A percentile compares a stretch with the other conserved stretches of the same genome.
phyloP scores from a whole-genome alignment of 805 yeast species.

The Ogataea angusta region DNA sequence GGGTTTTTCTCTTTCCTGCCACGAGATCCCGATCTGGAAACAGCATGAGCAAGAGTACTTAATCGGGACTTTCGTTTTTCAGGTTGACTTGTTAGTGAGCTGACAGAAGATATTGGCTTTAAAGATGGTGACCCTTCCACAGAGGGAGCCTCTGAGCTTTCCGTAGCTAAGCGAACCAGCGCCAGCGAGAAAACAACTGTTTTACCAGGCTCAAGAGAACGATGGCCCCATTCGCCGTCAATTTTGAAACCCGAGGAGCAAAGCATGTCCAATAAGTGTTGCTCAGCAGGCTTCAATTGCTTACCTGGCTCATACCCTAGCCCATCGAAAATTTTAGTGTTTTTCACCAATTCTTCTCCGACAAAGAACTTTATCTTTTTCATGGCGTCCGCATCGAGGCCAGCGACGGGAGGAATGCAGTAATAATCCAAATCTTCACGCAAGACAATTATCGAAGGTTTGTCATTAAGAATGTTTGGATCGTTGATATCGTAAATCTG shows the following conservation, averaged over 20 bases:
- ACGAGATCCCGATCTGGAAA: slow-evolving; percentile 40
- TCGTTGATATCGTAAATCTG: slow-evolving; percentile 37
- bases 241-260: slow-evolving; percentile 79
- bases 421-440: slow-evolving; percentile 94
- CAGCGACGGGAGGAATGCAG: slow-evolving; percentile 72
- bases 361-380: slow-evolving; percentile 67
- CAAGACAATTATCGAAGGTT: slow-evolving; percentile 87
- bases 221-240: slow-evolving; percentile 77
- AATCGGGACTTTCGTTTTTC: slow-evolving; percentile 51
- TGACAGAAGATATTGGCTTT: slow-evolving; percentile 25
- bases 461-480: slow-evolving; percentile 64
- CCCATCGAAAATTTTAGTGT: slow-evolving; percentile 72
- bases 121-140: slow-evolving; percentile 32
- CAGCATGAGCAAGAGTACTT: slow-evolving; percentile 60
- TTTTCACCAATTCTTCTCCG: slow-evolving; percentile 59
- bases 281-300: slow-evolving; percentile 82
- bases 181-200: slow-evolving; percentile 85
- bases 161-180: slow-evolving; percentile 54
- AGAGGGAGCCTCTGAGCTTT: slow-evolving; percentile 11
- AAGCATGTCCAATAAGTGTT: slow-evolving; percentile 90
- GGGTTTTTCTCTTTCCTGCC: slow-evolving; percentile 36
- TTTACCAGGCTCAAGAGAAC: slow-evolving; percentile 83
- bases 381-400: slow-evolving; percentile 57
- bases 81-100: slow-evolving; percentile 19
- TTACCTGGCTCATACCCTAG: slow-evolving; percentile 58